phyloP scores from a whole-genome alignment of 2,329 filamentous ascomycete genomes.

The Sporothrix brunneoviolacea region DNA sequence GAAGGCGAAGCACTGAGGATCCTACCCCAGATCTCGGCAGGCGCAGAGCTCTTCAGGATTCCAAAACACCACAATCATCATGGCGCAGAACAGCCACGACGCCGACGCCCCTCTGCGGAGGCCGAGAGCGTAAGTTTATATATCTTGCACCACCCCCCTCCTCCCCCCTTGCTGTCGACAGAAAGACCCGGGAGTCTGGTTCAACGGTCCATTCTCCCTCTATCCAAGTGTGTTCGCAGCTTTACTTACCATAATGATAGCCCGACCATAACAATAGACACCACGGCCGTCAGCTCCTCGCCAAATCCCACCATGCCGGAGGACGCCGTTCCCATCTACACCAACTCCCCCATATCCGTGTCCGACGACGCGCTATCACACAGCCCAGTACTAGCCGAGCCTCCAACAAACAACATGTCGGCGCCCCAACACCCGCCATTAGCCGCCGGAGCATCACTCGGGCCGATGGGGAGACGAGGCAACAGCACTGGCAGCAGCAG shows the following conservation, averaged over 20 bases:
- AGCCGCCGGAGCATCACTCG: constrained; percentile 11
- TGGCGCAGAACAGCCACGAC: constrained; percentile 5
- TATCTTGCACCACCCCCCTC: neutral
- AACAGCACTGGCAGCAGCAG: neutral
- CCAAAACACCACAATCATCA: constrained; percentile 7
- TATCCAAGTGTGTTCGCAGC: neutral
- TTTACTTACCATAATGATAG: constrained; percentile 25
- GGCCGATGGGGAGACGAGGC: neutral
- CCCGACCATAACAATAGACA: constrained; percentile 50
- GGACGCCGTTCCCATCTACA: constrained; percentile 22
- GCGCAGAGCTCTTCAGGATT: constrained; percentile 1
- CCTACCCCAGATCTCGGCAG: constrained; percentile 3
- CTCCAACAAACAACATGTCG: neutral
- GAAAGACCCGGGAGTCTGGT: too few relatives aligned
- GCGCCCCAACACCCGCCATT: constrained; percentile 27
- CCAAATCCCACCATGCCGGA: constrained; percentile 25
- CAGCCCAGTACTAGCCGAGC: constrained; percentile 26
- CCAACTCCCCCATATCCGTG: constrained; percentile 30
- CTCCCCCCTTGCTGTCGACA: neutral
- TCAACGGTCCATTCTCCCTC: too few relatives aligned
- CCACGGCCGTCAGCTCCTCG: constrained; percentile 33
- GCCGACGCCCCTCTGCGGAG: constrained; percentile 10
- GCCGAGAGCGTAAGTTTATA: constrained; percentile 14
- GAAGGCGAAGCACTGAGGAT: constrained; percentile 8
- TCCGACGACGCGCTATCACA: constrained; percentile 32